Conservation (phyloP, 1,284 basidiomycete species). For the Phaffia rhodozyma region DNA sequence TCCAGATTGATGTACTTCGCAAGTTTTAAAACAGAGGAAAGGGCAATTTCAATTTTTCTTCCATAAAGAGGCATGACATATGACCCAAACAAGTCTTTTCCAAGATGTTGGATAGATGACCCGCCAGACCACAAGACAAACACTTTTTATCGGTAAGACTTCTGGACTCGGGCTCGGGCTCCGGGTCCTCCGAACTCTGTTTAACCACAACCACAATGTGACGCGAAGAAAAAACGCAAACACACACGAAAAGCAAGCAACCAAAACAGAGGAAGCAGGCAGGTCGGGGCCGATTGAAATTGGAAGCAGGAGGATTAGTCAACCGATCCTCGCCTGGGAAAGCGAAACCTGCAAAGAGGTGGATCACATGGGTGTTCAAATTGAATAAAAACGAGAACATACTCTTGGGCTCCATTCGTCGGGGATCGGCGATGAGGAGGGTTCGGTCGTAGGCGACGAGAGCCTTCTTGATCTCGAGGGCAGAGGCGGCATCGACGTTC, state of each 20-base stretch:
- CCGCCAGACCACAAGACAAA: background rate
- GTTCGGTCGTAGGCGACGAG: constrained; percentile 89
- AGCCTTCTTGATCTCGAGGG: constrained; percentile 93
- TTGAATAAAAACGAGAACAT: constrained; percentile 21
- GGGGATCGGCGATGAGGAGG: constrained; percentile 92
- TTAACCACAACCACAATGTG: background rate
- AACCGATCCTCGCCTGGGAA: constrained; percentile 17
- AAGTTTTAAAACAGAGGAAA: too few relatives aligned
- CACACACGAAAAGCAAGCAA: background rate
- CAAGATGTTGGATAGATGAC: too few relatives aligned
- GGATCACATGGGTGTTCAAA: constrained; percentile 6
- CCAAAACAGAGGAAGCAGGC: background rate
- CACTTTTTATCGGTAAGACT: constrained; percentile 76
- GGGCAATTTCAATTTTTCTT: too few relatives aligned
- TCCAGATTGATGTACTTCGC: too few relatives aligned
- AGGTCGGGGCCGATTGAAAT: background rate
- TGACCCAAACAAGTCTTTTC: too few relatives aligned
- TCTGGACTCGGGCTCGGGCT: constrained; percentile 92
- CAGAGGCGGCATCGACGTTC: constrained; percentile 95
- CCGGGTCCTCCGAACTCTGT: constrained; percentile 74
- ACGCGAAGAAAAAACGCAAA: background rate
- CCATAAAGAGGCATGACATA: too few relatives aligned
- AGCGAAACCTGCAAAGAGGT: constrained; percentile 9
- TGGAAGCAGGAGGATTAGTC: constrained; percentile 1
- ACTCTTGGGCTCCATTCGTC: constrained; percentile 97